Evolutionary conservation across 2,329 filamentous ascomycete genomes (phyloP).

Genomic region (Harringtonia lauricola): DNA sequence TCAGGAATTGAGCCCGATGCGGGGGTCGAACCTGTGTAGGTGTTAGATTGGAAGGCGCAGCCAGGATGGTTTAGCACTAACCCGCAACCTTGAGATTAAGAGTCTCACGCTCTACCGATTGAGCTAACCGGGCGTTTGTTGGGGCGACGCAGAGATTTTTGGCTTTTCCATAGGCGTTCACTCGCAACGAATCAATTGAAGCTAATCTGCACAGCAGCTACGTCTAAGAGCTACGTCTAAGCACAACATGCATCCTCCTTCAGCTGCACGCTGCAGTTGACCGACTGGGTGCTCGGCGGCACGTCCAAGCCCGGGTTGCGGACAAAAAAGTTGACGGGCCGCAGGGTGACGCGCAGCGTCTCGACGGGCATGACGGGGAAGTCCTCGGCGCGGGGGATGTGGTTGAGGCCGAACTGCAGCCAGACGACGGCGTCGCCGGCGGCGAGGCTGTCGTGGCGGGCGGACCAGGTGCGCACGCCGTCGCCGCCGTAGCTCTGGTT

Average conservation of each 20-base stretch:
- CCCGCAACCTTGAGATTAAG: slow-evolving; percentile 33
- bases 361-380: slow-evolving; percentile 61
- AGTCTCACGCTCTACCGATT: slow-evolving; percentile 67
- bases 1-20: slow-evolving; percentile 34
- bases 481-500: slow-evolving; percentile 35
- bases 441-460: slow-evolving; percentile 25
- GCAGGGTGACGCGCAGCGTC: slow-evolving; percentile 36
- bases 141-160: too few relatives aligned
- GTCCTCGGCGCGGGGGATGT: slow-evolving; percentile 54
- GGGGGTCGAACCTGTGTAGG: slow-evolving; percentile 38
- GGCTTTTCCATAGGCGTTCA: too few relatives aligned
- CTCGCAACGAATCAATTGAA: too few relatives aligned
- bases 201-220: too few relatives aligned
- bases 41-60: too few relatives aligned
- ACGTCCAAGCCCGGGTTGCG: slow-evolving; percentile 40
- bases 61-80: too few relatives aligned
- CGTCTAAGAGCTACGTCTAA: too few relatives aligned
- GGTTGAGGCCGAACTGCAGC: slow-evolving; percentile 50
- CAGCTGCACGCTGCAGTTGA: slow-evolving; percentile 25
- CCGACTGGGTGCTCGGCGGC: slow-evolving; percentile 29
- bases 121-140: slow-evolving; percentile 45
- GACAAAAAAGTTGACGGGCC: slow-evolving; percentile 42
- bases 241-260: too few relatives aligned
- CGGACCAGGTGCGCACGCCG: slow-evolving; percentile 22
- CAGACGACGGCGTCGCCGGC: slow-evolving; percentile 37